A percentile compares a stretch with the other conserved stretches of the same genome.
phyloP scores from a whole-genome alignment of 306 rosid genomes.

The Herpetospermum pedunculosum region DNA sequence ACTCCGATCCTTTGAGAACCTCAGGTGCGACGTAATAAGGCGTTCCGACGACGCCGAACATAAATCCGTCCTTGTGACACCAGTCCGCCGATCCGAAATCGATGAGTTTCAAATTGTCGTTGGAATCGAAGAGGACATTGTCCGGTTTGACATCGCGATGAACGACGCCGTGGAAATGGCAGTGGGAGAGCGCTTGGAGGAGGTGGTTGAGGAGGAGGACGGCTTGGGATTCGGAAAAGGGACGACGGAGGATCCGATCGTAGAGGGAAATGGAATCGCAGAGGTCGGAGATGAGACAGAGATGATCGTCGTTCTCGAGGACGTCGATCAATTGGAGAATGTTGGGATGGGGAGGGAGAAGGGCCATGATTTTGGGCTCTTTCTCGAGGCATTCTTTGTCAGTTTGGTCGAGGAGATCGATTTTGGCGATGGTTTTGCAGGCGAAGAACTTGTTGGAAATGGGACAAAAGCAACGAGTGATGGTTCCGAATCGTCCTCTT shows the following conservation, averaged over 20 bases:
- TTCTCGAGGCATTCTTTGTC: constrained; percentile 57
- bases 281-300: constrained; percentile 46
- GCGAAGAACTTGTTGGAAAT: constrained; percentile 29
- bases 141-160: constrained; percentile 77
- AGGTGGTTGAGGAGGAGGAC: constrained; percentile 32
- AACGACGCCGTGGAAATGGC: constrained; percentile 49
- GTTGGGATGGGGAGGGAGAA: constrained; percentile 55
- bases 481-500: constrained; percentile 60
- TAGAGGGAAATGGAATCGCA: constrained; percentile 45
- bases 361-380: constrained; percentile 60
- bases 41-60: constrained; percentile 63
- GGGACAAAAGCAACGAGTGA: constrained; percentile 39
- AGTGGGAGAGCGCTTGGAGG: constrained; percentile 42
- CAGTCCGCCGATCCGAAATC: constrained; percentile 85
- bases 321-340: constrained; percentile 35
- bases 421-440: constrained; percentile 51
- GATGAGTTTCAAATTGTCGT: constrained; percentile 38
- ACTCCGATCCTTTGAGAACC: constrained; percentile 46
- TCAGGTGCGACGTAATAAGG: constrained; percentile 78
- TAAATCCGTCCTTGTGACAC: constrained; percentile 32
- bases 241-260: constrained; percentile 37
- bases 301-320: constrained; percentile 31
- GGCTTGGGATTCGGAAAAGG: constrained; percentile 39
- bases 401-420: constrained; percentile 31
- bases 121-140: constrained; percentile 46